These are phyloP conservation scores for Candida sojae DNA, from an alignment of 1,139 yeast species.

Conservation along the genomic window DNA sequence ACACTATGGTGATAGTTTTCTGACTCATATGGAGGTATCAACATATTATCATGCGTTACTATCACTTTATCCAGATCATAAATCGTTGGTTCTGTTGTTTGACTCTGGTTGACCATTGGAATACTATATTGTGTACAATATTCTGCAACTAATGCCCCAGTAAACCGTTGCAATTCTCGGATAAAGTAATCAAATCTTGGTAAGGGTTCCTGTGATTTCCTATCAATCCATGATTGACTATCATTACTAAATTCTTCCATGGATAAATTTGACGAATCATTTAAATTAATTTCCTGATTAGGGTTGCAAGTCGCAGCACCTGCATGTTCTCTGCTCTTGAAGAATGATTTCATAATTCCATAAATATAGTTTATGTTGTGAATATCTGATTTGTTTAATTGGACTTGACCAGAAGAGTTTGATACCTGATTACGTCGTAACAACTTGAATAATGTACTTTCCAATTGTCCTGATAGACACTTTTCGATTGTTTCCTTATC, in stretches of 20 bases:
- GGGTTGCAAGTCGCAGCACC: conserved; percentile 24
- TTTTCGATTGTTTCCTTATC: conserved; percentile 23
- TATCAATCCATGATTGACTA: background rate
- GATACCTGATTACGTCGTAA: conserved; percentile 18
- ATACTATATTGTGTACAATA: conserved; percentile 27
- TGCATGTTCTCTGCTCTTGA: conserved; percentile 31
- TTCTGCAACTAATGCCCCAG: conserved; percentile 24
- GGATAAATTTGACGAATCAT: conserved; percentile 3
- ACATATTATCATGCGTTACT: conserved; percentile 37
- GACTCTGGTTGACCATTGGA: conserved; percentile 28
- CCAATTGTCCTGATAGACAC: conserved; percentile 29
- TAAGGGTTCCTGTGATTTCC: background rate
- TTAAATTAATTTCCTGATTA: background rate
- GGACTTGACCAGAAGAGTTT: conserved; percentile 1
- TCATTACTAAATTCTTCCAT: background rate
- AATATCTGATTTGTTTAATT: conserved; percentile 26
- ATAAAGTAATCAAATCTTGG: conserved; percentile 24
- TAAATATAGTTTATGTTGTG: conserved; percentile 37
- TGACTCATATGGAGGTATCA: conserved; percentile 39
- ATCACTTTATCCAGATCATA: conserved; percentile 22
- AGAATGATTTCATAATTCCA: conserved; percentile 33
- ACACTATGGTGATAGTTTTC: conserved; percentile 36
- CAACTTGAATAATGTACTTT: conserved; percentile 31
- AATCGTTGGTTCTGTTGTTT: conserved; percentile 16
- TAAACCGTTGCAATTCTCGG: conserved; percentile 28